Conservation (phyloP, 169 alveolate species). For the Eimeria necatrix region DNA sequence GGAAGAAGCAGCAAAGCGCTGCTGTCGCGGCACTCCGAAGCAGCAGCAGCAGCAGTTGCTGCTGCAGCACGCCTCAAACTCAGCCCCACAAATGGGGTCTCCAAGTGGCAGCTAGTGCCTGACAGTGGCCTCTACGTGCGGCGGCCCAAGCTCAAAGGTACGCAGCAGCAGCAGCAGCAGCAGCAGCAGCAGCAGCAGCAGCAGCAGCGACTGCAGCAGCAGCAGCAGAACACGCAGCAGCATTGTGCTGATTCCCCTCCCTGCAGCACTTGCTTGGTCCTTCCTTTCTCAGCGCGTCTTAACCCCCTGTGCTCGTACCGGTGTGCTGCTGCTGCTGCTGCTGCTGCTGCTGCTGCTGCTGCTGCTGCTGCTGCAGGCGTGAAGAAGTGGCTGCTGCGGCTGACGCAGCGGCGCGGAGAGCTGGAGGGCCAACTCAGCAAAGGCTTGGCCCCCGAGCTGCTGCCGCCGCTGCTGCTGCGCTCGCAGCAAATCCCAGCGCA, state of each 20-base stretch:
- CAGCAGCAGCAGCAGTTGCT: slow-evolving; percentile 56
- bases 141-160: background rate
- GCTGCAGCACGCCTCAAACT: slow-evolving; percentile 33
- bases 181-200: slow-evolving; percentile 31
- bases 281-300: background rate
- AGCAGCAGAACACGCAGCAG: background rate
- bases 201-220: slow-evolving; percentile 16
- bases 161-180: slow-evolving; percentile 38
- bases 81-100: slow-evolving; percentile 2
- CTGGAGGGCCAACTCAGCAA: background rate
- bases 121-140: background rate
- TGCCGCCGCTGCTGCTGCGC: slow-evolving; percentile 27
- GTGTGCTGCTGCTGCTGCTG: background rate
- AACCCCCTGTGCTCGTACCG: background rate
- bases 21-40: slow-evolving; percentile 31
- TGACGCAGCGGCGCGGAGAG: background rate
- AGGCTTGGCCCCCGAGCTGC: background rate
- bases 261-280: too few species aligned
- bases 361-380: background rate
- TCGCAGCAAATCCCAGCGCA: background rate
- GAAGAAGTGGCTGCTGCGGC: background rate
- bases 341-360: slow-evolving; percentile 30
- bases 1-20: slow-evolving; percentile 20
- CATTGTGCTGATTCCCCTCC: too few species aligned
- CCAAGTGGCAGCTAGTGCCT: slow-evolving; percentile 1